Conservation (phyloP, 2,329 filamentous ascomycete species). For the Cladorrhinum sp. region DNA sequence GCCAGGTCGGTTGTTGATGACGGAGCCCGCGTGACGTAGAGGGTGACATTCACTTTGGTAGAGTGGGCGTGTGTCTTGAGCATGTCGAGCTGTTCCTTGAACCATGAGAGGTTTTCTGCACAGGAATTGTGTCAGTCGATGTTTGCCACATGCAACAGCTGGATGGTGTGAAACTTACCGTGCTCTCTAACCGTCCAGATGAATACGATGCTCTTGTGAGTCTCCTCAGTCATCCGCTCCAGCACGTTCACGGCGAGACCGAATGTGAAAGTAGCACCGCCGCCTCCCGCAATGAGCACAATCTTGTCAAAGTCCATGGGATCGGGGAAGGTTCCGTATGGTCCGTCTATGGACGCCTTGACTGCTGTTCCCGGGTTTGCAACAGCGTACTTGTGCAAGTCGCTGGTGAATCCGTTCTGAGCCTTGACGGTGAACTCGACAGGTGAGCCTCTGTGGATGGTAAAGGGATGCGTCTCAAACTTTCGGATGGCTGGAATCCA, state of each 20-base stretch:
- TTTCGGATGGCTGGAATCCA: conserved; percentile 59
- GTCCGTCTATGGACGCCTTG: conserved; percentile 54
- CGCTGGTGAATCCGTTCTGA: conserved; percentile 57
- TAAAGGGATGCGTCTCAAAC: conserved; percentile 62
- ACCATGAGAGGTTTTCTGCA: conserved; percentile 30
- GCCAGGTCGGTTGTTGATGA: conserved; percentile 7
- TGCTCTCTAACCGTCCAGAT: conserved; percentile 48
- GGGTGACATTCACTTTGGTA: conserved; percentile 36
- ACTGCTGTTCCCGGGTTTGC: conserved; percentile 48
- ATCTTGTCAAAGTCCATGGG: conserved; percentile 52
- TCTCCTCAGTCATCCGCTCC: conserved; percentile 38
- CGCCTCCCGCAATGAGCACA: conserved; percentile 59
- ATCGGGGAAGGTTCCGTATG: conserved; percentile 56
- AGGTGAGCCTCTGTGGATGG: conserved; percentile 51
- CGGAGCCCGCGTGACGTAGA: conserved; percentile 38
- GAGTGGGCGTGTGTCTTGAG: conserved; percentile 39
- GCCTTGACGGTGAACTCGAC: conserved; percentile 58
- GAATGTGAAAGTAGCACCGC: conserved; percentile 58
- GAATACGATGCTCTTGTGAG: conserved; percentile 42
- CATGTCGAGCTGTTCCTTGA: conserved; percentile 36
- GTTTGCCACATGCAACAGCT: neutral
- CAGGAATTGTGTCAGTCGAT: conserved; percentile 10
- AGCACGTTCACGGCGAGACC: conserved; percentile 47
- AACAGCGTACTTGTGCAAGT: conserved; percentile 50
- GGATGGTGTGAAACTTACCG: conserved; percentile 34